Evolutionary conservation across 2,329 filamentous ascomycete species (phyloP), one percentile per base, ranked within the genome.

Genomic region (Colletotrichum sojae): DNA sequence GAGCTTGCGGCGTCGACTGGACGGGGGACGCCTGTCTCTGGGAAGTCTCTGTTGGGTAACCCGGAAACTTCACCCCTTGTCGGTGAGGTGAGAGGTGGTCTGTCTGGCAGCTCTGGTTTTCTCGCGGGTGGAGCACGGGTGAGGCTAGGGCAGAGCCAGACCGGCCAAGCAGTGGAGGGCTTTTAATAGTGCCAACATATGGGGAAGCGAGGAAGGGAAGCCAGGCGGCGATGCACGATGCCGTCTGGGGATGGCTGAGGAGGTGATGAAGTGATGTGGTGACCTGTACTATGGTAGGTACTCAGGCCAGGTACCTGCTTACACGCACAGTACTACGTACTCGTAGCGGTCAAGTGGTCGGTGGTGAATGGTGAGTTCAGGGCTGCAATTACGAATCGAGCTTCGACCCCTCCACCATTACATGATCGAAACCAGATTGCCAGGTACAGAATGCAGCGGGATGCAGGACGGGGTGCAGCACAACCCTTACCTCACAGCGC

Each of bases 381-480:
- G 31, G 58, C 64, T 63, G 53, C 52, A 16, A 70, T 63, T 52
- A 70, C 67, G 63, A 63, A 67, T 63, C 52, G 56, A 58, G 57
- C 48, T 57, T 53, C 56, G 43, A 48, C 39, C 66, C 61, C 66
- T 63, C 55, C 63, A 49, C 49, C 40, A 68, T 70, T 70, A 68
- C 67, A 61, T 57, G 64, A 68, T 68, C 43, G 43, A 68, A 63
- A 63, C 57, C 48, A 57, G 63, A 68, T 58, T 68, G 67, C 36
- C 67, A 68, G 67, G 67, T 54, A 70, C 46, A 59, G 22, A 53
- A 55, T 69, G 66, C 61, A 54, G 66, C 48, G 40, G 27, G 15
- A 39, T 57, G 51, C 55, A 53, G 39, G 49, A 61, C 49, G 57
- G 56, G 40, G 39, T 43, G 31, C 36, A 27, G 62, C 36, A 16